A percentile compares a stretch with the other conserved stretches of the same genome.
Evolutionary conservation across 306 rosid genomes (phyloP).

Genomic region (Sophora flavescens): DNA sequence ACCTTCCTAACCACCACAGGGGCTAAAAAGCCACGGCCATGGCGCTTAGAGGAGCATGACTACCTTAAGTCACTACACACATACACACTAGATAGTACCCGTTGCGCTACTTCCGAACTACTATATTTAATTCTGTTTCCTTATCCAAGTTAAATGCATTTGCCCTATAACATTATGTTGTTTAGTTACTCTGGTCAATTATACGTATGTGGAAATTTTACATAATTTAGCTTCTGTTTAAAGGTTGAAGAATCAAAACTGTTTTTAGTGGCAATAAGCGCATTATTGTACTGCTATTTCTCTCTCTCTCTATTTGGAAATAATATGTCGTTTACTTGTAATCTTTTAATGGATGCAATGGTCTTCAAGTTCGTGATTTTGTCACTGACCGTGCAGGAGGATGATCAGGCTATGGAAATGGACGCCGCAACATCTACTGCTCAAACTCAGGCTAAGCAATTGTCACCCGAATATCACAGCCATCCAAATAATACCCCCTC

Average conservation of each 20-base stretch:
- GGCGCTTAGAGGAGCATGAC: too few species aligned
- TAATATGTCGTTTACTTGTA: conserved; percentile 15
- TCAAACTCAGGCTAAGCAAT: conserved; percentile 69
- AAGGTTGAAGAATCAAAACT: not conserved
- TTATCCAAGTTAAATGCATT: too few species aligned
- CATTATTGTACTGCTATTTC: conserved; percentile 3
- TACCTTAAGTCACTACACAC: too few species aligned
- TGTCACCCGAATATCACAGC: conserved; percentile 87
- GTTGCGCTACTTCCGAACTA: too few species aligned
- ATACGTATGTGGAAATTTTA: not conserved
- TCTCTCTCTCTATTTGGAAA: not conserved
- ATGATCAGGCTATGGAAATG: conserved; percentile 93
- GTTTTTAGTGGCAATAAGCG: not conserved
- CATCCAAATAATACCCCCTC: too few species aligned
- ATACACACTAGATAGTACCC: too few species aligned
- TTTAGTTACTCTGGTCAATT: not conserved
- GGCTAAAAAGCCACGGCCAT: too few species aligned
- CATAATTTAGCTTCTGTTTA: not conserved
- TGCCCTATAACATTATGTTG: too few species aligned
- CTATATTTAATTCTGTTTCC: too few species aligned
- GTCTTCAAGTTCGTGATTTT: conserved; percentile 19
- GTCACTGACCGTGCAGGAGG: conserved; percentile 62
- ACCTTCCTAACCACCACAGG: too few species aligned
- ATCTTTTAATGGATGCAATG: not conserved
- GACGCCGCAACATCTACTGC: conserved; percentile 80